phyloP scores from a whole-genome alignment of 306 rosid species.

The Quercus wislizeni region DNA sequence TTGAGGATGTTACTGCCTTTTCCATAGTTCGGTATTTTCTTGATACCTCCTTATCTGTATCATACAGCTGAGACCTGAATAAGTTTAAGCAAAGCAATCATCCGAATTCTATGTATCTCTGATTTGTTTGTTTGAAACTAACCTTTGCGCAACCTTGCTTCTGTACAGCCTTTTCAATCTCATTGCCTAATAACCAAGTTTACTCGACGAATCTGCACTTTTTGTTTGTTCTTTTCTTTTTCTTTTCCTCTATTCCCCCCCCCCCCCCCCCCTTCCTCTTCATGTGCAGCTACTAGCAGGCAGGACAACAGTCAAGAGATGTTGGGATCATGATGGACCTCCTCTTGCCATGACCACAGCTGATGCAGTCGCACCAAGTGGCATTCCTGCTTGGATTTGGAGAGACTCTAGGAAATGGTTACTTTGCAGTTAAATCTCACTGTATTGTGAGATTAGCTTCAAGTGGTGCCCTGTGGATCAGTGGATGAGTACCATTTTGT shows the following conservation, averaged over 20 bases:
- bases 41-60: not conserved
- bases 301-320: slow-evolving; percentile 72
- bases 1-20: not conserved
- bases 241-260: slow-evolving; percentile 2
- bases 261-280: not conserved
- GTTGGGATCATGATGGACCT: slow-evolving; percentile 85
- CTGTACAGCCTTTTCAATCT: not conserved
- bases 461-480: not conserved
- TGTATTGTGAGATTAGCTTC: not conserved
- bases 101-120: no score
- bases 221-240: no score
- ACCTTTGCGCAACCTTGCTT: no score
- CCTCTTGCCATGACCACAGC: slow-evolving; percentile 92
- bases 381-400: slow-evolving; percentile 98
- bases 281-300: slow-evolving; percentile 67
- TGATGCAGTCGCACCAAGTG: slow-evolving; percentile 77
- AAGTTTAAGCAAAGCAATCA: not conserved
- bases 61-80: not conserved
- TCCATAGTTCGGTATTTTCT: not conserved
- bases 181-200: not conserved
- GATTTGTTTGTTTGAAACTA: no score
- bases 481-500: no score
- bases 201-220: no score
- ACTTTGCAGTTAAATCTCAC: slow-evolving; percentile 3
- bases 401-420: slow-evolving; percentile 95